phyloP scores from a whole-genome alignment of 2,329 filamentous ascomycete species.

The Nannizziopsis barbatae region DNA sequence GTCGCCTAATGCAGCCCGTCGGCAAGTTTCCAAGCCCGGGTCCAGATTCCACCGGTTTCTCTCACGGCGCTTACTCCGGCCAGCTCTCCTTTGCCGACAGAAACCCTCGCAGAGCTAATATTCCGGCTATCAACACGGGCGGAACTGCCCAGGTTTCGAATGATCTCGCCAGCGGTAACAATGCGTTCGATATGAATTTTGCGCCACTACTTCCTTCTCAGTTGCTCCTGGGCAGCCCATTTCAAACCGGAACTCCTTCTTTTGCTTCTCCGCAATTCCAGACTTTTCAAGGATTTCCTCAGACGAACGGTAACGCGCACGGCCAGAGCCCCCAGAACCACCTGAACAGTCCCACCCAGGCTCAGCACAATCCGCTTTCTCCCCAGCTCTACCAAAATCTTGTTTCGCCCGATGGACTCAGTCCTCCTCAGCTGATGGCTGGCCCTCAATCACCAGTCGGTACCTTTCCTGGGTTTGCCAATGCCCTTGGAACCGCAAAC shows the following conservation, averaged over 20 bases:
- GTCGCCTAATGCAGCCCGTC: constrained; percentile 56
- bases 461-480: constrained; percentile 55
- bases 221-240: constrained; percentile 86
- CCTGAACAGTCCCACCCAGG: constrained; percentile 62
- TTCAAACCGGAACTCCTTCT: constrained; percentile 86
- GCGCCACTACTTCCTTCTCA: constrained; percentile 91
- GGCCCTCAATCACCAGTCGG: constrained; percentile 76
- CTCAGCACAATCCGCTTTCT: constrained; percentile 55
- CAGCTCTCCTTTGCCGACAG: constrained; percentile 71
- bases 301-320: constrained; percentile 43
- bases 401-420: constrained; percentile 74
- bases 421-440: constrained; percentile 66
- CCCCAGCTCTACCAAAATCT: constrained; percentile 75
- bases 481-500: constrained; percentile 52
- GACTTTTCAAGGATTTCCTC: constrained; percentile 65
- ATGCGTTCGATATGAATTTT: constrained; percentile 92
- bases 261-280: constrained; percentile 90
- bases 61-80: constrained; percentile 84
- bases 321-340: constrained; percentile 50
- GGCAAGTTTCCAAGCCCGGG: constrained; percentile 67
- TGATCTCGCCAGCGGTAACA: constrained; percentile 77
- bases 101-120: constrained; percentile 69
- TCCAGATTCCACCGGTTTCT: constrained; percentile 72
- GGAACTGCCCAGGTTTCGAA: constrained; percentile 48
- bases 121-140: constrained; percentile 86